phyloP scores from a whole-genome alignment of 1,139 yeast species.

The Blastobotrys petasosporus region DNA sequence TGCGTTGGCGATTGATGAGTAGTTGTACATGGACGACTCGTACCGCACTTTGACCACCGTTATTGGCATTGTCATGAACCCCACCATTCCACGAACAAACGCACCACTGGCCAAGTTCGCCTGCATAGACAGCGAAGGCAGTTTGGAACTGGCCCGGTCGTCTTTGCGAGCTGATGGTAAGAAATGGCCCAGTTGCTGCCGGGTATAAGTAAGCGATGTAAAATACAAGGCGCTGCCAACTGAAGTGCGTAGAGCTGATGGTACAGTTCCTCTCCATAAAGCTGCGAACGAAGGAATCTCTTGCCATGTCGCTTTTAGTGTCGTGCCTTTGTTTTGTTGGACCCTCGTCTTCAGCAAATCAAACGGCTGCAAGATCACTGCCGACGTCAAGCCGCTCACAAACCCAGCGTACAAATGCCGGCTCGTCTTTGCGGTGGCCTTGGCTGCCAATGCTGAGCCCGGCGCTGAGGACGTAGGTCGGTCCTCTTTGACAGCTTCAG shows the following conservation, averaged over 20 bases:
- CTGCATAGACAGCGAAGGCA: constrained; percentile 66
- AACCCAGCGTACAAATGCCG: constrained; percentile 76
- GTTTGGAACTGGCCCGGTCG: constrained; percentile 27
- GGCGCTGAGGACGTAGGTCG: no score
- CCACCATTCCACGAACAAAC: constrained; percentile 72
- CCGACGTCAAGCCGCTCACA: constrained; percentile 77
- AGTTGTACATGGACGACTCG: constrained; percentile 65
- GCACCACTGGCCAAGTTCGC: constrained; percentile 78
- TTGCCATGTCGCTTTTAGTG: constrained; percentile 35
- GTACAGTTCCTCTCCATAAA: constrained; percentile 91
- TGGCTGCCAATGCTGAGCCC: not conserved
- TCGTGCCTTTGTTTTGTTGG: constrained; percentile 57
- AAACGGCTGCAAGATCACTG: constrained; percentile 79
- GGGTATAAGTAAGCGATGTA: constrained; percentile 57
- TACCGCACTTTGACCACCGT: constrained; percentile 87
- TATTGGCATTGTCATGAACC: constrained; percentile 93
- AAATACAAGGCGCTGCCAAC: constrained; percentile 86
- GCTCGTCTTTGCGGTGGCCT: constrained; percentile 4
- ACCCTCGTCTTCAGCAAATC: constrained; percentile 85
- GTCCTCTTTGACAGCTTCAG: no score
- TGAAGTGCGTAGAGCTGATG: constrained; percentile 84
- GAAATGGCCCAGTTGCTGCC: constrained; percentile 36
- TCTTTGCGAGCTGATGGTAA: not conserved
- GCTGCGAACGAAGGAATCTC: constrained; percentile 40
- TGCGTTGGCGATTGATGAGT: constrained; percentile 62